Evolutionary conservation across 2,329 filamentous ascomycete species (phyloP).

Genomic region (Trichophyton equinum): DNA sequence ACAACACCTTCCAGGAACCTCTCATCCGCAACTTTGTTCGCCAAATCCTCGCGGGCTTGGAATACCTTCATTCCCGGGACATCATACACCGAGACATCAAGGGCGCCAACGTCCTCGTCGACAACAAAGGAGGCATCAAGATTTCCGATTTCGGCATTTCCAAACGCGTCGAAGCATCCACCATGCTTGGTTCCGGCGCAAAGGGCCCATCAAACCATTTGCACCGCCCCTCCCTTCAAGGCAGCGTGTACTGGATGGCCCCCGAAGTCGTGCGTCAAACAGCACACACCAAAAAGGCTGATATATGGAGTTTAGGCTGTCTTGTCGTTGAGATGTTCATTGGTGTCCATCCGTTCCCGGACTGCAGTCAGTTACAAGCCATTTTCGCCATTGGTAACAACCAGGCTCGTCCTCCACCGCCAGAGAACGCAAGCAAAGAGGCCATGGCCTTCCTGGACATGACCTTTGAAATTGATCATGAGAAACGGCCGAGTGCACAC

Average conservation of each 20-base stretch:
- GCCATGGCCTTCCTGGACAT: constrained; percentile 70
- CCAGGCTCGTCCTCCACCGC: constrained; percentile 76
- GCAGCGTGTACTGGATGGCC: constrained; percentile 99
- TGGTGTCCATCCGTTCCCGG: constrained; percentile 87
- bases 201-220: constrained; percentile 29
- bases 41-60: constrained; percentile 84
- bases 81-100: constrained; percentile 99
- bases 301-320: constrained; percentile 96
- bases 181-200: constrained; percentile 48
- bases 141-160: constrained; percentile 99
- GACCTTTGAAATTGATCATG: constrained; percentile 94
- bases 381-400: constrained; percentile 96
- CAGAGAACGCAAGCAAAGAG: constrained; percentile 72
- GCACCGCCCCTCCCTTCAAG: constrained; percentile 66
- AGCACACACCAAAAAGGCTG: constrained; percentile 92
- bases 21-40: constrained; percentile 92
- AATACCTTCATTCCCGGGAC: constrained; percentile 83
- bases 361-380: constrained; percentile 91
- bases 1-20: constrained; percentile 85
- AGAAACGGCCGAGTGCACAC: constrained; percentile 80
- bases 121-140: constrained; percentile 98
- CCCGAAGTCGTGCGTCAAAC: constrained; percentile 97
- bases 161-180: constrained; percentile 89
- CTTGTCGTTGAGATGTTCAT: constrained; percentile 99
- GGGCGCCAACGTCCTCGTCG: constrained; percentile 94